Conservation (phyloP, 2,329 filamentous ascomycete genomes). For the Dryadomyces quercus-mongolicae region DNA sequence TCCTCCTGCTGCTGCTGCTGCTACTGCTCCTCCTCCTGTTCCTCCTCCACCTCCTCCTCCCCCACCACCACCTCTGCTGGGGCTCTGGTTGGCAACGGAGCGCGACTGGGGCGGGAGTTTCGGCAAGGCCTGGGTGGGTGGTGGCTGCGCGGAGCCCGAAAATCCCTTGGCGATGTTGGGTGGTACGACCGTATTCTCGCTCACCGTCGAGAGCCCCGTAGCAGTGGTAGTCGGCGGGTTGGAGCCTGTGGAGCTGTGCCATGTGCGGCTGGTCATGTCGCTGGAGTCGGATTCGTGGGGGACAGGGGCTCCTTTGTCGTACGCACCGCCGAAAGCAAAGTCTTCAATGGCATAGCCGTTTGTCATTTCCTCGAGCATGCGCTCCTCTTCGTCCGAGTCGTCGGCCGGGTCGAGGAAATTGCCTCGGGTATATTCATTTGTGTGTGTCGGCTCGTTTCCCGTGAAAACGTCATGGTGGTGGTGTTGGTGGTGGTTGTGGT, state of each 20-base stretch:
- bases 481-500: conserved; percentile 13
- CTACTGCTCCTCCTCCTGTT: too few species aligned
- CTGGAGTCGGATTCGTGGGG: conserved; percentile 76
- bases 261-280: conserved; percentile 63
- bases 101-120: conserved; percentile 28
- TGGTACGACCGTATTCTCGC: conserved; percentile 35
- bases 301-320: conserved; percentile 27
- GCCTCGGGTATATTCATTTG: conserved; percentile 13
- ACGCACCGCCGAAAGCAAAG: conserved; percentile 59
- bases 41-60: too few species aligned
- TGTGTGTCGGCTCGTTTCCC: conserved; percentile 32
- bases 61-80: conserved; percentile 5
- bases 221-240: conserved; percentile 49
- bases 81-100: conserved; percentile 17
- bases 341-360: conserved; percentile 72
- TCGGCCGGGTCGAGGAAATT: conserved; percentile 46
- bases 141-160: conserved; percentile 26
- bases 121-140: conserved; percentile 35
- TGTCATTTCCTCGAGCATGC: conserved; percentile 78
- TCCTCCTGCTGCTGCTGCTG: too few species aligned
- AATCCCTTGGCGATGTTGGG: conserved; percentile 17
- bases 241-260: conserved; percentile 67
- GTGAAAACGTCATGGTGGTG: conserved; percentile 15
- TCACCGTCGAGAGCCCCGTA: conserved; percentile 59
- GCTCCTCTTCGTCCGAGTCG: conserved; percentile 61